Conservation (phyloP, 176 grass and related monocot species). For the Aechmea fasciata region DNA sequence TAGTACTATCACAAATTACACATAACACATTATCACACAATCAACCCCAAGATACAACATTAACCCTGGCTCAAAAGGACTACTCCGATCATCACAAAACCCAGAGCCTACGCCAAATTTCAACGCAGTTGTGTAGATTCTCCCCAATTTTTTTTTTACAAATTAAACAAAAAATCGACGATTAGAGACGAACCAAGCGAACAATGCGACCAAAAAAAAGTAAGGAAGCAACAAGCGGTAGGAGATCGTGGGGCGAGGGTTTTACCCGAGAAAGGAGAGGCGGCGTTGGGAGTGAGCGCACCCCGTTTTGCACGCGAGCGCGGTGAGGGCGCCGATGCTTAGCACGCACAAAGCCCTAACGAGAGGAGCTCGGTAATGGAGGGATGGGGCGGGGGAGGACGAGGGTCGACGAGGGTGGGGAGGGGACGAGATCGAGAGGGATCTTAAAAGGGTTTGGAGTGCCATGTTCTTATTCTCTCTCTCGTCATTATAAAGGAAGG, state of each 20-base stretch:
- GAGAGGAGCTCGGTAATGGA: conserved; percentile 18
- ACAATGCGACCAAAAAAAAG: neutral
- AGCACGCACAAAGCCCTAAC: conserved; percentile 39
- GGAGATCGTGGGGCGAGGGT: too few species aligned
- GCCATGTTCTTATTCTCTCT: conserved; percentile 21
- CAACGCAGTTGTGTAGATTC: too few species aligned
- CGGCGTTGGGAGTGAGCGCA: conserved; percentile 34
- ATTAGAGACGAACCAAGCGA: neutral
- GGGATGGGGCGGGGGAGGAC: conserved; percentile 18
- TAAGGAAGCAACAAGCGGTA: neutral
- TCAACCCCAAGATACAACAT: too few species aligned
- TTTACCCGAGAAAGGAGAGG: conserved; percentile 35
- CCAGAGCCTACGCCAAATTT: too few species aligned
- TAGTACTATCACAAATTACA: too few species aligned
- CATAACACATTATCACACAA: too few species aligned
- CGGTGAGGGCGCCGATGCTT: conserved; percentile 39
- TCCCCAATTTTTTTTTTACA: too few species aligned
- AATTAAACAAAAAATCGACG: too few species aligned
- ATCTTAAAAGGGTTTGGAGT: conserved; percentile 24
- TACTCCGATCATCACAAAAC: too few species aligned
- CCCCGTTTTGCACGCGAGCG: conserved; percentile 41
- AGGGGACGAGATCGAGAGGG: conserved; percentile 12
- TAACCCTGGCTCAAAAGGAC: too few species aligned
- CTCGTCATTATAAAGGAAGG: too few species aligned
- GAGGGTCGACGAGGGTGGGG: conserved; percentile 8